Base-by-base conservation (phyloP, 2,329 filamentous ascomycete genomes). In the Keithomyces neogunnii region DNA sequence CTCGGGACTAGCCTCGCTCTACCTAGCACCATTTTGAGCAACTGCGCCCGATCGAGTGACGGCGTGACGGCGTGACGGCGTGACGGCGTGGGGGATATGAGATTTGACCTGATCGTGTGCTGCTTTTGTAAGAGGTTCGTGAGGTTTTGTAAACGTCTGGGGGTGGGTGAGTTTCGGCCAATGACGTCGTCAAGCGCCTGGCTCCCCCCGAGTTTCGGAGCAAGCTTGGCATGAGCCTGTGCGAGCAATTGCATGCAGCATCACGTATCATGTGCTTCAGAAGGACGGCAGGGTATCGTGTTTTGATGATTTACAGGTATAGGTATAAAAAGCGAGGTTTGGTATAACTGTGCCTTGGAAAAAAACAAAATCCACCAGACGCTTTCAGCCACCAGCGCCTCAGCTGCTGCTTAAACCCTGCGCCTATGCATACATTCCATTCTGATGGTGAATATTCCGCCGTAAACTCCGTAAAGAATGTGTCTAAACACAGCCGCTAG, bases 361-460 rank as follows among this genome's bases (percentile, higher is more conserved):
- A 19, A 19, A 19, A 19, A 19, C 19, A 19, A 19, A 19, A 19
- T 19, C 19, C 19, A 19, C 19, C 19, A 19, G 19, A 19, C 19
- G 19, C 19, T 19, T 19, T 19, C 19, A 19, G 19, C 19, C 19
- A 1, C 19, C 19, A 19, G 19, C 19, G 19, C 19, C 19, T 19
- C 19, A 19, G 19, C 19, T 19, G 38, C 42, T 28, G 26, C 47
- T 29, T 35, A 38, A 36, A 28, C n/a, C 31, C 5, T 44, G 19
- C 49, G 38, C 40, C 40, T 29, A 45, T 48, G 29, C 35, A 45
- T 19, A 45, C 13, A 44, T n/a, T n/a, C 46, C 10, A 35, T 51
- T 36, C 40, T 45, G 29, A 39, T 46, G 31, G 36, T 40, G n/a
- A 11, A 32, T 38, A 5, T 10, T 36, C 40, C 29, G 7, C 47